Base-by-base conservation (phyloP, 257 asterid genomes). In the Fraxinus cuspidata region DNA sequence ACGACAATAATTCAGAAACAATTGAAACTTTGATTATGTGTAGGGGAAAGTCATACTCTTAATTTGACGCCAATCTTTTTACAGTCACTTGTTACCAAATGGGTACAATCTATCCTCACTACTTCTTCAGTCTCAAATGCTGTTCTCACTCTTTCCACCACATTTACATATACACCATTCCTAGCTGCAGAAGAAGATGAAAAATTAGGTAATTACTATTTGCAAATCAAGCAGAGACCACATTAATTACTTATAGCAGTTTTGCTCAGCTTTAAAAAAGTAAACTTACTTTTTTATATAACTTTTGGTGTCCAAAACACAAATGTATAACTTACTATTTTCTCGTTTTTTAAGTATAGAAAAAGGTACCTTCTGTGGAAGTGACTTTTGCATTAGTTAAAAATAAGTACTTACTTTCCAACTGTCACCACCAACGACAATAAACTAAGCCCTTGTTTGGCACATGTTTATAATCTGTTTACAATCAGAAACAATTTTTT, bases 21-120 rank as follows among this genome's bases (percentile, higher is more conserved):
- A 78, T 4, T 13, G 67, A 63, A 56, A 77, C 29, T 70, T 10
- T 23, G 35, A 74, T 34, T 70, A 23, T 73, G 21, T 47, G 60
- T 25, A 32, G 64, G 25, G 66, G 58, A 70, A 2, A 72, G 35
- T 74, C 89, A 19, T 89, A 92, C 97, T 86, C 94, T 83, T 83
- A 94, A 81, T 82, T 94, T 94, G 76, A 88, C 96, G 19, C 97
- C 97, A n/a, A 92, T 94, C 79, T 84, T 92, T 86, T 94, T 94
- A 79, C 97, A 92, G 84, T 94, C 96, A n/a, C 86, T 92, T n/a
- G 88, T 81, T 80, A 97, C 97, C 82, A 84, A 94, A 58, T 87
- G 87, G 75, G 87, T 64, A 83, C 98, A 94, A 75, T 92, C 97
- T 56, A 94, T 76, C 81, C 96, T 94, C 47, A 89, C 90, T 15